Base-by-base conservation (phyloP, 2,329 filamentous ascomycete genomes). In the Aspergillus brasiliensis region DNA sequence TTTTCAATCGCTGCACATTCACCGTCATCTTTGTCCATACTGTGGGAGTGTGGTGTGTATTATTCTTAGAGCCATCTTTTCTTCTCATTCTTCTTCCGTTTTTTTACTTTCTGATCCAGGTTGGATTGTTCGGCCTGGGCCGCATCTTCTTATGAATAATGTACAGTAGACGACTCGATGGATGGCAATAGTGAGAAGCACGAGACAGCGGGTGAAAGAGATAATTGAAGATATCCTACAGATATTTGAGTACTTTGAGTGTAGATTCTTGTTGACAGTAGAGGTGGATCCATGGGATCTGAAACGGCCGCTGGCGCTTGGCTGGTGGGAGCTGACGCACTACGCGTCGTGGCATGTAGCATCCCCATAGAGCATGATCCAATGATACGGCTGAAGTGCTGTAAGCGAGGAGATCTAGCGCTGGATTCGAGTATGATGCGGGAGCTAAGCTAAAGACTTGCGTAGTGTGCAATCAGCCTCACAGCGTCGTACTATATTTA, bases 161-260 rank as follows among this genome's bases (percentile, higher is more conserved):
- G 64, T 66, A 65, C 46, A 65, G 55, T 66, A 67, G 64, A 65
- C 51, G 64, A 65, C 56, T 57, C 60, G 59, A 58, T 55, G 56
- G 60, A 59, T 51, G 56, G 27, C n/a, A 51, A 40, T n/a, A 31
- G 37, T 25, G 21, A 25, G 19, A 40, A 27, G 51, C 38, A 56
- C 25, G 51, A 48, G 28, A 23, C n/a, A 51, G 31, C 47, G 46
- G 46, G 3, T 5, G 31, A 34, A 34, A 34, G 11, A 34, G 1
- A 5, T 15, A 34, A 34, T 34, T 34, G 31, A 34, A 34, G 31
- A 34, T 34, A 34, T 34, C 31, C n/a, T 8, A 3, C 13, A 19
- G 17, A 46, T 38, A 55, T 48, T 21, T n/a, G n/a, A n/a, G n/a
- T n/a, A n/a, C n/a, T 13, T 15, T 8, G 31, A 28, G 13, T 34